Conservation (phyloP, 495 filamentous ascomycete species). For the Trichoderma virens region DNA sequence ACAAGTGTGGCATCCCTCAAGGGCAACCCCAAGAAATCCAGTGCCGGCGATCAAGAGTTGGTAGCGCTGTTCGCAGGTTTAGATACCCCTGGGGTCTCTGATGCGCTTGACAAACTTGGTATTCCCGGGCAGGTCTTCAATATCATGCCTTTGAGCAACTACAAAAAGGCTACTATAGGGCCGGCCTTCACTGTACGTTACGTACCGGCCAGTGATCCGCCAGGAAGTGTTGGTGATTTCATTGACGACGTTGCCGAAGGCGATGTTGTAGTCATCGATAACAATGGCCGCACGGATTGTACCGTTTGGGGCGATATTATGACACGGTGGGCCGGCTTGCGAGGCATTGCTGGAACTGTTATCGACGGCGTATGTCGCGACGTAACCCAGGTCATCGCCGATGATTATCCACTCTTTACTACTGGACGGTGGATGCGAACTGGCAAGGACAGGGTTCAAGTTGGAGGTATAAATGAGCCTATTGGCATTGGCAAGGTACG, state of each 20-base stretch:
- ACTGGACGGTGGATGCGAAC: background rate
- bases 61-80: background rate
- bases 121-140: background rate
- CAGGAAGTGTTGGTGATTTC: background rate
- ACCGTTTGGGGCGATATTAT: background rate
- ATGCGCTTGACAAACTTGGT: background rate
- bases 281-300: background rate
- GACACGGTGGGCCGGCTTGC: background rate
- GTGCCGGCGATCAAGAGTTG: background rate
- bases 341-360: background rate
- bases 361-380: background rate
- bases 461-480: background rate
- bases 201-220: background rate
- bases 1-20: background rate
- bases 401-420: background rate
- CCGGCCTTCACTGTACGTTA: background rate
- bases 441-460: background rate
- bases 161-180: background rate
- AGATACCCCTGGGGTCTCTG: background rate
- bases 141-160: background rate
- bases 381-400: background rate
- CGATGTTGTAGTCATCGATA: background rate
- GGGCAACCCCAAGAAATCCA: background rate
- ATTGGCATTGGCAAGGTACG: background rate
- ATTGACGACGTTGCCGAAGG: background rate